phyloP scores from a whole-genome alignment of 345 rosid species.

The Psidium friedrichsthalianum region DNA sequence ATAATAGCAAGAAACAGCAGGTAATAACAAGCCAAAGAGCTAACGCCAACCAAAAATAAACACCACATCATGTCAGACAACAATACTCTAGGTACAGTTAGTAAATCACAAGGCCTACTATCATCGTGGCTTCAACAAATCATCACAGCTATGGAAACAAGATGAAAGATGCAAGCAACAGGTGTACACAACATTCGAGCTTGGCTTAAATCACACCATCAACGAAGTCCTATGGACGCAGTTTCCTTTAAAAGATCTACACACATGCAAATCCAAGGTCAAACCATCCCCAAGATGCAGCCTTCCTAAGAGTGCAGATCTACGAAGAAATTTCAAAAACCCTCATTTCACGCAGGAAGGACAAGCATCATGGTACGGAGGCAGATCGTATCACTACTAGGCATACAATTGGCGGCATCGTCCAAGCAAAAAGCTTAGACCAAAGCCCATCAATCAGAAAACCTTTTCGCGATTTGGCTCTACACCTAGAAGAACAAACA shows the following conservation, averaged over 20 bases:
- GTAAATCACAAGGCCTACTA: neutral
- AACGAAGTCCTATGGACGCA: neutral
- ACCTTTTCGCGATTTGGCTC: neutral
- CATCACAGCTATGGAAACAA: rapidly evolving
- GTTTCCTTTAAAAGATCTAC: neutral
- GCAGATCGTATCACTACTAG: neutral
- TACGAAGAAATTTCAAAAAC: rapidly evolving
- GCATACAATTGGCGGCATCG: neutral
- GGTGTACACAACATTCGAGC: neutral
- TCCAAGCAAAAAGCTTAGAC: neutral
- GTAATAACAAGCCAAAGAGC: neutral
- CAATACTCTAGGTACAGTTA: neutral
- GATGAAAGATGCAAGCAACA: neutral
- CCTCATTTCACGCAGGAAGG: neutral
- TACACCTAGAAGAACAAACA: neutral
- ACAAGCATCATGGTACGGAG: neutral
- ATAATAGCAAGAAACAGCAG: neutral
- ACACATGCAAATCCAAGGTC: neutral
- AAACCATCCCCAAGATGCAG: neutral
- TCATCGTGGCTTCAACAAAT: neutral
- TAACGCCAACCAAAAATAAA: neutral
- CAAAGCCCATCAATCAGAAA: neutral
- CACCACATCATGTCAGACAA: neutral
- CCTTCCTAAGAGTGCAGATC: neutral
- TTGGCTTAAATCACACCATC: neutral